phyloP scores from a whole-genome alignment of 2,329 filamentous ascomycete species.

The Neonectria hederae region DNA sequence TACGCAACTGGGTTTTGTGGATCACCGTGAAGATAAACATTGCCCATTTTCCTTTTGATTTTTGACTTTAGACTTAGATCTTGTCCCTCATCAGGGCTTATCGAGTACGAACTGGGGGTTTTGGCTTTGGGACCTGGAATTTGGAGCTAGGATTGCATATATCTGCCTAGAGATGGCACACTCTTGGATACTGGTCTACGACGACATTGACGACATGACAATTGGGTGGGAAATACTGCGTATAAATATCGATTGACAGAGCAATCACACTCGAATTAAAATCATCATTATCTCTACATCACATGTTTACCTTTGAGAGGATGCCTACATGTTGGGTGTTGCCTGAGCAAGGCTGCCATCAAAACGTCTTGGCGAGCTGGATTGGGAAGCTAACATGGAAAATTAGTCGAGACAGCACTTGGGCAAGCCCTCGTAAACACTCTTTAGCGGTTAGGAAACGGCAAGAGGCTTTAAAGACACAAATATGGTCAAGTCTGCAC shows the following conservation, averaged over 20 bases:
- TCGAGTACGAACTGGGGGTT: not conserved
- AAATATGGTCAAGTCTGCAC: not conserved
- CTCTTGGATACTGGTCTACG: not conserved
- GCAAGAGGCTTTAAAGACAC: not conserved
- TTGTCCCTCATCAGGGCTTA: not conserved
- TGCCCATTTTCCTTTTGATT: conserved; percentile 6
- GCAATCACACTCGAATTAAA: not conserved
- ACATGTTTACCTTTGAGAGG: too few relatives aligned
- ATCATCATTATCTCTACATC: not conserved
- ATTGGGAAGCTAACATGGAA: not conserved
- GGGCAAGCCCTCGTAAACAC: not conserved
- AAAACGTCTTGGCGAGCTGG: not conserved
- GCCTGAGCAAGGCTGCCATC: not conserved
- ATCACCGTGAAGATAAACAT: conserved; percentile 20
- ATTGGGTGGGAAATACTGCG: not conserved
- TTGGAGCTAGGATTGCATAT: not conserved
- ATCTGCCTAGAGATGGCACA: not conserved
- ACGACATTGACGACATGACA: not conserved
- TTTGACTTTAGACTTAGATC: conserved; percentile 8
- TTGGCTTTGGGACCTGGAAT: not conserved
- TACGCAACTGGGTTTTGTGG: conserved; percentile 46
- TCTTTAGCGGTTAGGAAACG: not conserved
- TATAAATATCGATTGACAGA: not conserved
- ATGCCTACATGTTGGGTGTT: not conserved
- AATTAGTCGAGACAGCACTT: not conserved